Percentiles rank a stretch among this genome's conserved stretches.
phyloP scores from a whole-genome alignment of 257 asterid genomes.

The Linaria vulgaris region DNA sequence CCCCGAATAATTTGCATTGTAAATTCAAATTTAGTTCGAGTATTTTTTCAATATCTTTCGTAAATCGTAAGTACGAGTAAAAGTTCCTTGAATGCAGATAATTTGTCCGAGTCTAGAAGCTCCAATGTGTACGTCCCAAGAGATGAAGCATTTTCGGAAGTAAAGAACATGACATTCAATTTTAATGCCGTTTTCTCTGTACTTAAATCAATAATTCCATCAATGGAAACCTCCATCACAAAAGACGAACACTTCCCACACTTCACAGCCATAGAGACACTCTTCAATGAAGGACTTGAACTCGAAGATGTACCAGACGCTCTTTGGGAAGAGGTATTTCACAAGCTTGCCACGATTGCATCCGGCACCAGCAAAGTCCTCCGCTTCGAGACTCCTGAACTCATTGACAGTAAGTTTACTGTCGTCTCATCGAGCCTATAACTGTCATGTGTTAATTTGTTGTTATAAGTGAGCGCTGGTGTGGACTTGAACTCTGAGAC shows the following conservation, averaged over 20 bases:
- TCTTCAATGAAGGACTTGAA: conserved; percentile 36
- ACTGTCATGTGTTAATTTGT: no score
- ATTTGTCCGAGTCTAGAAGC: conserved; percentile 36
- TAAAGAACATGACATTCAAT: conserved; percentile 30
- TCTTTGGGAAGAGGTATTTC: background rate
- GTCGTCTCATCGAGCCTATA: no score
- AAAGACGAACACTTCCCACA: conserved; percentile 31
- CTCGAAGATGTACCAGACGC: conserved; percentile 24
- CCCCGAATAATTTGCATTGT: no score
- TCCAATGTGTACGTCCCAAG: conserved; percentile 39
- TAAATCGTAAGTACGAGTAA: no score
- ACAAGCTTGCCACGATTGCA: background rate
- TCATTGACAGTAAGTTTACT: conserved; percentile 40
- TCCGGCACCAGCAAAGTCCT: conserved; percentile 17
- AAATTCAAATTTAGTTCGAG: no score
- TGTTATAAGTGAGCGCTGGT: no score
- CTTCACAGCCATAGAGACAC: conserved; percentile 36
- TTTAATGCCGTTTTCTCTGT: conserved; percentile 29
- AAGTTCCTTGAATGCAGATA: conserved; percentile 35
- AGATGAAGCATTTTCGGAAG: conserved; percentile 46
- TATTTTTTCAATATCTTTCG: no score
- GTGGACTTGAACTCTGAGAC: no score
- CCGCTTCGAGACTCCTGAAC: conserved; percentile 32
- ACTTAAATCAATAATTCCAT: conserved; percentile 30
- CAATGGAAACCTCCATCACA: background rate